Base-by-base conservation (phyloP, 495 filamentous ascomycete species). In the Lasiosphaeria hispida region DNA sequence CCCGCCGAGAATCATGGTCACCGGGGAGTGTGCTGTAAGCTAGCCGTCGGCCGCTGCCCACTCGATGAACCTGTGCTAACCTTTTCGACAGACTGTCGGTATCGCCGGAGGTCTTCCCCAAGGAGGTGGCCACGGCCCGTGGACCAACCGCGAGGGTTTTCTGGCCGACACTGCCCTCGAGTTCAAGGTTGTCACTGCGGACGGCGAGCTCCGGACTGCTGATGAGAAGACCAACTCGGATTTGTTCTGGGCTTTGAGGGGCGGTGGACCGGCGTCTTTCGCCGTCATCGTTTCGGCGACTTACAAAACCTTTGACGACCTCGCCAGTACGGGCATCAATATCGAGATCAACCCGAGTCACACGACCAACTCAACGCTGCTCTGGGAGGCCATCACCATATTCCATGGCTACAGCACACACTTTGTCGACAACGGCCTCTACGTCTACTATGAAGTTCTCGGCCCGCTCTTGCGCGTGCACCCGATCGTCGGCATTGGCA, bases 231-330 rank as follows among this genome's bases (percentile, higher is more conserved):
- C 68, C 36, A 76, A 87, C 55, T 57, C 79, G 0, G 85, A 88
- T 41, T 78, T 87, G 9, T 89, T 86, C 75, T 87, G 80, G 85
- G 86, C 84, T 2, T 70, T 87, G 1, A 76, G 75, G 38, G 85
- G 85, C 11, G 85, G 85, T 10, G 85, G 83, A 9, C 82, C 75
- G 4, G 78, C 80, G 0, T 74, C 81, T 6, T 87, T 78, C 44
- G 85, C 74, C 5, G 75, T 86, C 19, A 81, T 87, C 14, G 71
- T 76, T 41, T 80, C 78, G 23, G 70, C 75, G 4, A 79, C 76
- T 6, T 72, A 79, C 54, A 82, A 80, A 62, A 79, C 72, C 38
- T 77, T 76, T 55, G 60, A 61, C 41, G 78, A 79, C 37, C 63
- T 71, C 10, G 67, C 70, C 10, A 65, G 69, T 41, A 55, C 78